Evolutionary conservation across 1,139 yeast species (phyloP), one percentile per base, ranked within the genome.

Genomic region (Trichomonascaceae sp.): DNA sequence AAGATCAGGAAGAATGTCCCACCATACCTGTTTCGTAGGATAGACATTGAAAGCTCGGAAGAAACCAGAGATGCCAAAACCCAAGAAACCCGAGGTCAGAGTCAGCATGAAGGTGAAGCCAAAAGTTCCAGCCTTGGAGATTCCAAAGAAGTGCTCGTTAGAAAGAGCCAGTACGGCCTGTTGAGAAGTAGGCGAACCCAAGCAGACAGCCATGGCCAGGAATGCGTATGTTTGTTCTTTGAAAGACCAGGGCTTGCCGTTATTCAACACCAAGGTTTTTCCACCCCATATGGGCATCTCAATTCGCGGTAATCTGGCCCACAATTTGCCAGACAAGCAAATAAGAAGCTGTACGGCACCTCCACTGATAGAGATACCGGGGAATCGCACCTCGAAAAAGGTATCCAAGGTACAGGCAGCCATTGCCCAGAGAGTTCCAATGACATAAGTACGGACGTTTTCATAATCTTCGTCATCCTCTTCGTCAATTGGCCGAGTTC

Each of bases 201-300:
- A 70, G n/a, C 77, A 66, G 49, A 73, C 74, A 47, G 77, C 70
- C 61, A 74, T 74, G 62, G 77, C 70, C 45, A 77, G 55, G 5
- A 85, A 78, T 3, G 82, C 72, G 57, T 81, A 70, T 83, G 82
- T 81, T 71, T 84, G 88, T 64, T 85, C 91, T 66, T 85, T 85
- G 63, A 72, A 76, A 36, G 78, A 72, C 86, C 88, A 85, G 5
- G 82, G 82, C 7, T 85, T 85, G 13, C 84, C 84, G 1, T 83
- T 82, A 66, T 83, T 76, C 61, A 81, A 61, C 52, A 79, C 66
- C 61, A 67, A 54, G 55, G 71, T 70, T 54, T 59, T 65, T 45
- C 74, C 78, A 60, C 68, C 69, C 59, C 64, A 67, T 41, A 61
- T 73, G 63, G 80, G 65, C 24, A 74, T 76, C 74, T 75, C 71